These are phyloP conservation scores for Colletotrichum viniferum DNA, from an alignment of 2,329 filamentous ascomycete genomes.

Conservation along the genomic window DNA sequence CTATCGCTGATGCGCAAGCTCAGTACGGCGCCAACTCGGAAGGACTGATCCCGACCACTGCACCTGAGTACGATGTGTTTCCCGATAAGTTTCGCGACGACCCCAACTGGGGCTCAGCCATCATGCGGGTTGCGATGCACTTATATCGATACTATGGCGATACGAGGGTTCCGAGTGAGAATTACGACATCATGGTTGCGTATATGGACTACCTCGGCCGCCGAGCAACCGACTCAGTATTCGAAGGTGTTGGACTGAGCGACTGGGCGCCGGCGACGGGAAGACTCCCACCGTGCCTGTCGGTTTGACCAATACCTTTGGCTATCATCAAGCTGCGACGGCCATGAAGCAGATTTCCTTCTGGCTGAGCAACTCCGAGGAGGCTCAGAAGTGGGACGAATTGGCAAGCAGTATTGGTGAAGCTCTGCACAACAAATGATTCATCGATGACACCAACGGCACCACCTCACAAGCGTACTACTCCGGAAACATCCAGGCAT, in stretches of 20 bases:
- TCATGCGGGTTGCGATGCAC: slow-evolving; percentile 7
- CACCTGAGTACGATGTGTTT: slow-evolving; percentile 13
- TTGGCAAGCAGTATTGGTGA: not conserved
- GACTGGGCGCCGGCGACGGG: slow-evolving; percentile 6
- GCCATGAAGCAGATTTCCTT: not conserved
- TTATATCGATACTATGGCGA: slow-evolving; percentile 18
- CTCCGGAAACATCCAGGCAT: not conserved
- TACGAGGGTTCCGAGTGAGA: not conserved
- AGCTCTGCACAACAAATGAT: slow-evolving; percentile 11
- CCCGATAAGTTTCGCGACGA: slow-evolving; percentile 17
- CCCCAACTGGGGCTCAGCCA: slow-evolving; percentile 20
- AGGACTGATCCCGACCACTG: slow-evolving; percentile 14
- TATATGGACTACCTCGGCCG: slow-evolving; percentile 16
- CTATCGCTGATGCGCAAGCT: slow-evolving; percentile 18
- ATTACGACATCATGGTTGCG: slow-evolving; percentile 7
- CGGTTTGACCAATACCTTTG: slow-evolving; percentile 5
- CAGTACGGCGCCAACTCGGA: not conserved
- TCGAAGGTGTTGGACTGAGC: slow-evolving; percentile 17
- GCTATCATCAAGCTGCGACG: slow-evolving; percentile 1
- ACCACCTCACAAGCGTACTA: not conserved
- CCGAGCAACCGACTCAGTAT: not conserved
- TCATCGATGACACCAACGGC: not conserved
- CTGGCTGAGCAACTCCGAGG: not conserved
- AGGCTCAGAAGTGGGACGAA: not conserved
- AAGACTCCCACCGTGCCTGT: not conserved